Percentiles rank a stretch among this genome's conserved stretches.
These are phyloP conservation scores for Trichosanthes cucumerina DNA, from an alignment of 306 rosid genomes.

Conservation along the genomic window DNA sequence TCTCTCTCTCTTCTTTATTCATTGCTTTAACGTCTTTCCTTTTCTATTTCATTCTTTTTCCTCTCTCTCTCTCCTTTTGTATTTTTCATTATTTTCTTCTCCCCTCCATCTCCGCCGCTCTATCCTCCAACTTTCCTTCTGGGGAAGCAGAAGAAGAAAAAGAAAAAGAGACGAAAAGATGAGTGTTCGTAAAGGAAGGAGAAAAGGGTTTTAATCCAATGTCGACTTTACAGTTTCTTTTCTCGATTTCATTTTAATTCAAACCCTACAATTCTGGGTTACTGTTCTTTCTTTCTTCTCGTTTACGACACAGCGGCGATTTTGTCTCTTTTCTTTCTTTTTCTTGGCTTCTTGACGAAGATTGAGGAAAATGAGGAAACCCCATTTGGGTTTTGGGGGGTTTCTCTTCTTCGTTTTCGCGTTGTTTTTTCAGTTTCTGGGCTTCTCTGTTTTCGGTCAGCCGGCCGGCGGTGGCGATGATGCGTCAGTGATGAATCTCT, in stretches of 20 bases:
- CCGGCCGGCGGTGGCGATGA: constrained; percentile 37
- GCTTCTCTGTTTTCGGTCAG: constrained; percentile 14
- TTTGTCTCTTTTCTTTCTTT: not conserved
- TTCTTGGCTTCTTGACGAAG: not conserved
- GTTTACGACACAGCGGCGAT: not conserved
- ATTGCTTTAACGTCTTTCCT: not conserved
- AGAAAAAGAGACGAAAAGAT: not conserved
- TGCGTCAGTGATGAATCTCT: constrained; percentile 29
- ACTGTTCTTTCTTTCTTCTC: not conserved
- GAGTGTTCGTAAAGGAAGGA: not conserved
- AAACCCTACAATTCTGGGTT: constrained; percentile 8
- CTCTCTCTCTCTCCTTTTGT: not conserved
- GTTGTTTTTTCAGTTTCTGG: not conserved
- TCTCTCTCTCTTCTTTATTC: not conserved
- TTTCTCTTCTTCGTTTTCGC: not conserved
- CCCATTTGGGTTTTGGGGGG: constrained; percentile 19
- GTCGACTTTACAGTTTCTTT: not conserved
- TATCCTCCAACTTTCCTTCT: constrained; percentile 7
- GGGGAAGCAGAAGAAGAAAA: not conserved
- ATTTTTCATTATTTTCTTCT: not conserved
- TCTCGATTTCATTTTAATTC: not conserved
- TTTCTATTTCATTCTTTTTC: not conserved
- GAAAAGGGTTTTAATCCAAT: not conserved
- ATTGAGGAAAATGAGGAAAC: constrained; percentile 20
- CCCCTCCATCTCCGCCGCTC: constrained; percentile 5